Percentiles rank a stretch among this genome's conserved stretches.
phyloP scores from a whole-genome alignment of 2,329 filamentous ascomycete species.

The Calcarisporium arbuscula region DNA sequence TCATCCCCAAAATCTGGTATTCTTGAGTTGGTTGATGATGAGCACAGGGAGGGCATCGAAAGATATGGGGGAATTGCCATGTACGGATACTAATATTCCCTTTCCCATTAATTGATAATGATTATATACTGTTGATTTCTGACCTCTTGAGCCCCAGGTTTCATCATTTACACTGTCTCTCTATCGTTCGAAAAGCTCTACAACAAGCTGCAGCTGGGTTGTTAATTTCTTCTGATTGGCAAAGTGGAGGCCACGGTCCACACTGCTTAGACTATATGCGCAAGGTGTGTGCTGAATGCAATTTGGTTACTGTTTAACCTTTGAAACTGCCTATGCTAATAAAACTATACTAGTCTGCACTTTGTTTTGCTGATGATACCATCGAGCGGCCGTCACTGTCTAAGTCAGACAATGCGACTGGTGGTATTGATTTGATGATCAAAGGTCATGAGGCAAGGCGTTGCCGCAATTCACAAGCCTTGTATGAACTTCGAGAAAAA shows the following conservation, averaged over 20 bases:
- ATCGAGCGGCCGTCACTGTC: background rate
- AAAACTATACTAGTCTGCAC: no score
- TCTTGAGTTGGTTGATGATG: background rate
- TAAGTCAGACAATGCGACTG: background rate
- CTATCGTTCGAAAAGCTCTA: background rate
- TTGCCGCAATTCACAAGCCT: background rate
- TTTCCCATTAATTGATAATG: no score
- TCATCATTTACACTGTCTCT: background rate
- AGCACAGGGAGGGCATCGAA: background rate
- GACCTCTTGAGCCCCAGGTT: no score
- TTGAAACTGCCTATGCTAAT: no score
- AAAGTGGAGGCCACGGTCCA: background rate
- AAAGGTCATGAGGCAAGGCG: background rate
- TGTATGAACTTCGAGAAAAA: background rate
- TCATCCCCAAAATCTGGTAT: background rate
- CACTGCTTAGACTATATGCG: background rate
- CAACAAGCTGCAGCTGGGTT: background rate
- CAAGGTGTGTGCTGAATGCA: no score
- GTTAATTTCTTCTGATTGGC: background rate
- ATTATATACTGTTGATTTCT: no score
- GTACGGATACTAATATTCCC: no score
- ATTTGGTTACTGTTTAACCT: no score
- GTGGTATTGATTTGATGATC: background rate
- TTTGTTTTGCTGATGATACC: background rate
- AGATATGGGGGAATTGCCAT: background rate